Evolutionary conservation across 345 rosid species (phyloP).

Genomic region (Iberis pinnata): DNA sequence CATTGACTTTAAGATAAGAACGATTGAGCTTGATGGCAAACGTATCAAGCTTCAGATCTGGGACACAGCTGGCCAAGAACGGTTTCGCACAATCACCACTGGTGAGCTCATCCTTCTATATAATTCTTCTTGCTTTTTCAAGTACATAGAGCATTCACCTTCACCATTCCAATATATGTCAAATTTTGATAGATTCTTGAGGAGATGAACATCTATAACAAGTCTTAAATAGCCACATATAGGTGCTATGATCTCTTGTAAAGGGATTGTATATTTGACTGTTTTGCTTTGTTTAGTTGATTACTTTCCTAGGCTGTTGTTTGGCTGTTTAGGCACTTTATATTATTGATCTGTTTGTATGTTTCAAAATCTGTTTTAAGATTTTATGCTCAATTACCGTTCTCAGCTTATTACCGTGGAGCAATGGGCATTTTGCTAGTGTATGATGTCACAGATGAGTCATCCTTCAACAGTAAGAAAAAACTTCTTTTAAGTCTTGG

Average conservation of each 20-base stretch:
- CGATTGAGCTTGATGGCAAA: slow-evolving; percentile 55
- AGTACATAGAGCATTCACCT: no score
- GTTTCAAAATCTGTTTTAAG: not conserved
- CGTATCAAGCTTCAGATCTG: slow-evolving; percentile 71
- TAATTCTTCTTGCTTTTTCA: no score
- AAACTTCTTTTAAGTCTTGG: slow-evolving; percentile 1
- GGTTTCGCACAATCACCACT: slow-evolving; percentile 70
- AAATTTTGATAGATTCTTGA: not conserved
- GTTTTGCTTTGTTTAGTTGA: not conserved
- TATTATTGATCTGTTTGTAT: not conserved
- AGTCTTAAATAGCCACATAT: not conserved
- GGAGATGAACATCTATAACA: not conserved
- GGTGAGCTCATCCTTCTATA: slow-evolving; percentile 27
- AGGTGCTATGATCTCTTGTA: slow-evolving; percentile 3
- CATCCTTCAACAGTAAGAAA: no score
- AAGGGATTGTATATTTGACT: not conserved
- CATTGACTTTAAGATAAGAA: slow-evolving; percentile 73
- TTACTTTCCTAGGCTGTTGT: not conserved
- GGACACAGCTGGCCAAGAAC: slow-evolving; percentile 86
- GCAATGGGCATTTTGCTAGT: slow-evolving; percentile 92
- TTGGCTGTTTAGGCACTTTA: not conserved
- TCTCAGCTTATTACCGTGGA: slow-evolving; percentile 79
- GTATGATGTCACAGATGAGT: slow-evolving; percentile 37
- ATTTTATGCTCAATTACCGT: slow-evolving; percentile 5
- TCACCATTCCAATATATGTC: no score